Conservation (phyloP, 192 early-diverging fungal species). For the Coemansia sp. region DNA sequence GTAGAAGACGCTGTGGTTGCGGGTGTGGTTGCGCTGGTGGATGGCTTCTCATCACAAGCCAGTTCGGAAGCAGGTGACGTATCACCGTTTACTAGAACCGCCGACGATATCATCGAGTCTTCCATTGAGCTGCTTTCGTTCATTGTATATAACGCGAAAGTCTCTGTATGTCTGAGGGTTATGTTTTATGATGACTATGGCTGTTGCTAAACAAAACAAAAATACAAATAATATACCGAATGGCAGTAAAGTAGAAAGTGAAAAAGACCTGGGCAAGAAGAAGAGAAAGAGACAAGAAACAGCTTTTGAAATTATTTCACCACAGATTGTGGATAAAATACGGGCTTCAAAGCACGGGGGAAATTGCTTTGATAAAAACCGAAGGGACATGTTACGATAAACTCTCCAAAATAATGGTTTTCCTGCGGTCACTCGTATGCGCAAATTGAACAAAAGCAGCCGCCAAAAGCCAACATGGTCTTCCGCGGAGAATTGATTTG, state of each 20-base stretch:
- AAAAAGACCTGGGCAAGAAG: neutral
- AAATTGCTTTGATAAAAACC: neutral
- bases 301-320: neutral
- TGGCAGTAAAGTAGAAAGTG: neutral
- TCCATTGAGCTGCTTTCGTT: constrained; percentile 11
- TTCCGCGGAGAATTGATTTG: neutral
- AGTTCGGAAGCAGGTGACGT: neutral
- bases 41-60: neutral
- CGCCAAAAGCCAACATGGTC: neutral
- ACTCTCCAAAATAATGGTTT: neutral
- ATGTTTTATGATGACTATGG: neutral
- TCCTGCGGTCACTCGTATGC: neutral
- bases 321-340: neutral
- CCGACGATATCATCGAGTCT: constrained; percentile 41
- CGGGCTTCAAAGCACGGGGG: neutral
- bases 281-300: neutral
- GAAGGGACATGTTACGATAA: no score
- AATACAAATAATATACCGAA: constrained; percentile 7
- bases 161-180: neutral
- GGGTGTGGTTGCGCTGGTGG: neutral
- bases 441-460: neutral
- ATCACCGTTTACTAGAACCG: constrained; percentile 29
- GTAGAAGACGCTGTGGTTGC: neutral
- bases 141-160: constrained; percentile 1
- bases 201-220: neutral